A percentile compares a stretch with the other conserved stretches of the same genome.
Conservation (phyloP, 768 basidiomycete genomes). For the Saitozyma sp. region DNA sequence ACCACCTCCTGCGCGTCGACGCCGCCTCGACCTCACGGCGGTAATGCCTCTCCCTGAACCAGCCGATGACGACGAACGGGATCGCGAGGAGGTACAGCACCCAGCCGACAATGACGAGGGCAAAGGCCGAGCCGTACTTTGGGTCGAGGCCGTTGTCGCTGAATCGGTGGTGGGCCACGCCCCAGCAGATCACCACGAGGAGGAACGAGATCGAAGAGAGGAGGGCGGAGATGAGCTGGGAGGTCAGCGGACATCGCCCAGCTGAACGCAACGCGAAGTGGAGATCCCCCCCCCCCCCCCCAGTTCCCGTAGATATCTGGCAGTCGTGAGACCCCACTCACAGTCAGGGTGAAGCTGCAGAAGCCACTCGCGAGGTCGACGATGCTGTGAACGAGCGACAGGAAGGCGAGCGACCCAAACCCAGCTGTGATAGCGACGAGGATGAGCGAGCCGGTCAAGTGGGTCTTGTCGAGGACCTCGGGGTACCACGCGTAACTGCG, state of each 20-base stretch:
- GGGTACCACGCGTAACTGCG: constrained; percentile 34
- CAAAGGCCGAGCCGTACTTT: constrained; percentile 43
- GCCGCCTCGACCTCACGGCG: constrained; percentile 8
- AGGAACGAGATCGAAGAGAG: constrained; percentile 40
- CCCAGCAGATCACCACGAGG: constrained; percentile 41
- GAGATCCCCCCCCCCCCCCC: too few relatives aligned
- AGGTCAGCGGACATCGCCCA: background rate
- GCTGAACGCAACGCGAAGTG: background rate
- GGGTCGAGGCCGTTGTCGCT: constrained; percentile 18
- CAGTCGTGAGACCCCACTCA: constrained; percentile 20
- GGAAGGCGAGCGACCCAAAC: constrained; percentile 37
- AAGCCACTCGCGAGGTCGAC: constrained; percentile 21
- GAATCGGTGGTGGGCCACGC: constrained; percentile 37
- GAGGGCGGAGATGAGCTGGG: constrained; percentile 37
- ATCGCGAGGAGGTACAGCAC: constrained; percentile 30
- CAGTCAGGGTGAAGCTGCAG: constrained; percentile 31
- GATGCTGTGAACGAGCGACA: constrained; percentile 26
- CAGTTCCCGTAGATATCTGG: too few relatives aligned
- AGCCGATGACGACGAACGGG: constrained; percentile 38
- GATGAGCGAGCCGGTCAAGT: constrained; percentile 39
- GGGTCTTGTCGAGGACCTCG: constrained; percentile 21
- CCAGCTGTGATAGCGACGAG: constrained; percentile 46
- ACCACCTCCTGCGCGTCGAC: constrained; percentile 16
- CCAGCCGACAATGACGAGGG: constrained; percentile 42
- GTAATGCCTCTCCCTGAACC: constrained; percentile 34